Evolutionary conservation across 1,284 basidiomycete genomes (phyloP).

Genomic region (Marasmius fiardii): DNA sequence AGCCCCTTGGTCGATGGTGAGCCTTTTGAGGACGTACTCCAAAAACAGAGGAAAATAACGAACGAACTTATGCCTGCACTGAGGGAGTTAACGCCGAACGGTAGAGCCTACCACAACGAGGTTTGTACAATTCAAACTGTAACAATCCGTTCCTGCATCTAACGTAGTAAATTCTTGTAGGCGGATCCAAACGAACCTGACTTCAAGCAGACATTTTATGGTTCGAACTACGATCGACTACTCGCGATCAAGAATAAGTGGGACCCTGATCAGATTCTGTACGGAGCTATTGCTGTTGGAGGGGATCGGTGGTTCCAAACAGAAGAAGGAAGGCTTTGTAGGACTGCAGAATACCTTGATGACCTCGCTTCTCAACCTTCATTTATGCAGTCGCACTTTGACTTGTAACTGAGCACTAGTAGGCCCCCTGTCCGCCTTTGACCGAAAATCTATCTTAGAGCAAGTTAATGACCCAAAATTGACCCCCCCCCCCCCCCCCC

Average conservation of each 20-base stretch:
- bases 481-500: too few relatives aligned
- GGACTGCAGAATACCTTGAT: background rate
- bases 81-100: conserved; percentile 8
- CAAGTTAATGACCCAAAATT: too few relatives aligned
- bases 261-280: conserved; percentile 22
- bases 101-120: conserved; percentile 18
- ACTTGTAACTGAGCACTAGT: too few relatives aligned
- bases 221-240: conserved; percentile 18
- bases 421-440: too few relatives aligned
- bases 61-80: conserved; percentile 8
- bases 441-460: too few relatives aligned
- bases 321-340: conserved; percentile 18
- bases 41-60: conserved; percentile 8
- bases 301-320: conserved; percentile 20
- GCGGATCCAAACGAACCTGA: conserved; percentile 19
- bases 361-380: too few relatives aligned
- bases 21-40: background rate
- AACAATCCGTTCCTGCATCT: background rate
- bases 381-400: too few relatives aligned
- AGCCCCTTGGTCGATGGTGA: conserved; percentile 3
- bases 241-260: conserved; percentile 20
- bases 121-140: conserved; percentile 4
- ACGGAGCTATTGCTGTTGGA: conserved; percentile 20
- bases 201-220: conserved; percentile 20
- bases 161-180: conserved; percentile 2